Conservation (phyloP, 2,329 filamentous ascomycete genomes). For the Beauveria australis region DNA sequence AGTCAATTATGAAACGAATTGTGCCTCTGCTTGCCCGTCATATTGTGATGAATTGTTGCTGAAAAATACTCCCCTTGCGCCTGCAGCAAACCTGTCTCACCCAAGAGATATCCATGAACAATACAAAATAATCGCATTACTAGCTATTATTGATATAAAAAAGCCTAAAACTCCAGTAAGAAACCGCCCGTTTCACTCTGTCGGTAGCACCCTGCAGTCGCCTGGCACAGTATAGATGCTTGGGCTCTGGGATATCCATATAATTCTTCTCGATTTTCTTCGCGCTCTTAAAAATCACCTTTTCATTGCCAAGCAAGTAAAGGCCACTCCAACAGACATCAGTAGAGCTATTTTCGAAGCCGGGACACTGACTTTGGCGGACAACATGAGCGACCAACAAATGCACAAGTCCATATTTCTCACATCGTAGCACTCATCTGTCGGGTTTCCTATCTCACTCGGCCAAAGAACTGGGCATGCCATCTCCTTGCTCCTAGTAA, state of each 20-base stretch:
- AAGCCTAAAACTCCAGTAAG: slow-evolving; percentile 4
- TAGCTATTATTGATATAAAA: slow-evolving; percentile 7
- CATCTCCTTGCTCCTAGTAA: slow-evolving; percentile 44
- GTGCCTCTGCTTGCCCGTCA: neutral
- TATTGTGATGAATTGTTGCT: neutral
- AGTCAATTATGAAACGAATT: neutral
- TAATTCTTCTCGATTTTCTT: neutral
- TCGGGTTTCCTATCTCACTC: neutral
- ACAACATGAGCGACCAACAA: neutral
- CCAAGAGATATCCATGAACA: neutral
- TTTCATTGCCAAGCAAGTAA: neutral
- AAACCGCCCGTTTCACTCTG: neutral
- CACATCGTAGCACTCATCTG: neutral
- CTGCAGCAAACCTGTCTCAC: neutral
- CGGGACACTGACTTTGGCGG: neutral
- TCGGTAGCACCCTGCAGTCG: neutral
- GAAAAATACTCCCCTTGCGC: no score
- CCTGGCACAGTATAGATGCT: neutral
- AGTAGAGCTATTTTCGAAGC: neutral
- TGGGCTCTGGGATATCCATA: neutral
- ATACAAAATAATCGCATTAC: neutral
- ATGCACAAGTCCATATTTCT: neutral
- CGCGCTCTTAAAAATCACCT: neutral
- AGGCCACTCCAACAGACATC: neutral
- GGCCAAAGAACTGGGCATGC: slow-evolving; percentile 1